Evolutionary conservation across 2,329 filamentous ascomycete genomes (phyloP).

Genomic region (Penicillium sp.): DNA sequence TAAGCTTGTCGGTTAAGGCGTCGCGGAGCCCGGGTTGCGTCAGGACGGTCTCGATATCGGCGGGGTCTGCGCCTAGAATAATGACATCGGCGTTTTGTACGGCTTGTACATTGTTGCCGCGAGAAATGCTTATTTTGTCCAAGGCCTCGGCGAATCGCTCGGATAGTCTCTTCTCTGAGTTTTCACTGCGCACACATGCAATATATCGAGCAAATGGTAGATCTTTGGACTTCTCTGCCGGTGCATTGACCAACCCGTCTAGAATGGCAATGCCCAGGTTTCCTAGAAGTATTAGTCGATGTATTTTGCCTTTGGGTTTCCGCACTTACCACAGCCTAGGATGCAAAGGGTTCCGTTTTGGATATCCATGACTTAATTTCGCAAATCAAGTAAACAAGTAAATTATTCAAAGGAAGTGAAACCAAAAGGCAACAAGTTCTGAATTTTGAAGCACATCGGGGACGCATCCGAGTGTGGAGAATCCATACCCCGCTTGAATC

Average conservation of each 20-base stretch:
- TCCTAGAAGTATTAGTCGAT: constrained; percentile 25
- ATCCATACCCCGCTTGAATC: not conserved
- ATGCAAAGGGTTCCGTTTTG: constrained; percentile 19
- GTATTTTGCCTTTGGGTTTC: not conserved
- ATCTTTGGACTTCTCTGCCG: constrained; percentile 7
- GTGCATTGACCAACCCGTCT: constrained; percentile 32
- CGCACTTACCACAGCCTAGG: constrained; percentile 21
- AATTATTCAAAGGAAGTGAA: not conserved
- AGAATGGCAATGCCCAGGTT: constrained; percentile 44
- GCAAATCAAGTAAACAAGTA: not conserved
- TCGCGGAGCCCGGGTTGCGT: constrained; percentile 38
- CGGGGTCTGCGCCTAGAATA: constrained; percentile 51
- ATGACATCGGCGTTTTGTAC: constrained; percentile 42
- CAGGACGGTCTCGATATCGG: constrained; percentile 44
- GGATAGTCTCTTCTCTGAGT: constrained; percentile 37
- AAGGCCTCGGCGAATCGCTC: constrained; percentile 33
- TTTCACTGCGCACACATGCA: constrained; percentile 45
- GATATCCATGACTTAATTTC: constrained; percentile 11
- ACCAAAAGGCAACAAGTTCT: not conserved
- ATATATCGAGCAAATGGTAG: constrained; percentile 37
- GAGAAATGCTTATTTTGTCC: constrained; percentile 34
- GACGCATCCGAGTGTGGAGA: constrained; percentile 10
- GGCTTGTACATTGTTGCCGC: constrained; percentile 40
- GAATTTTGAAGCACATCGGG: constrained; percentile 2
- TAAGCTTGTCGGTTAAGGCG: constrained; percentile 47